phyloP scores from a whole-genome alignment of 495 filamentous ascomycete genomes.

The Penicillium desertorum region DNA sequence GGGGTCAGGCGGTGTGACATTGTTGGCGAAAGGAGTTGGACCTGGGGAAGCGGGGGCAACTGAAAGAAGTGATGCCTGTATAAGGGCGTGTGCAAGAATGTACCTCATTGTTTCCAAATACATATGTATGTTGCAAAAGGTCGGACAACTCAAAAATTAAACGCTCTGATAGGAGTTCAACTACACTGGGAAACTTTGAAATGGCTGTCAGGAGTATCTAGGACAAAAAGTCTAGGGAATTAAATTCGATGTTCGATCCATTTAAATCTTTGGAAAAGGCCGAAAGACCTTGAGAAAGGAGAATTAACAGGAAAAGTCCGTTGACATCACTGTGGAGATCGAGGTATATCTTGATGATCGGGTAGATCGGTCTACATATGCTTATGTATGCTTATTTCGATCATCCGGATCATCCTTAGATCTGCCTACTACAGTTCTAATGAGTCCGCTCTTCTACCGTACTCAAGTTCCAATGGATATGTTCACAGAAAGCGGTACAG shows the following conservation, averaged over 20 bases:
- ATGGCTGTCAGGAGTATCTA: neutral
- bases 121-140: neutral
- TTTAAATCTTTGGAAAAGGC: neutral
- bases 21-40: conserved; percentile 20
- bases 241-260: neutral
- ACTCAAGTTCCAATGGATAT: no score
- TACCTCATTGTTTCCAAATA: conserved; percentile 10
- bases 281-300: neutral
- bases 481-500: no score
- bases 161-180: neutral
- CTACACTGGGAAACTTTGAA: neutral
- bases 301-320: neutral
- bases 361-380: no score
- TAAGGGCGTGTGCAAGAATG: conserved; percentile 1
- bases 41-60: conserved; percentile 19
- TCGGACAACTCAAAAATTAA: neutral
- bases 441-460: no score
- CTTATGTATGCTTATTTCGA: no score
- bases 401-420: no score
- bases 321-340: neutral
- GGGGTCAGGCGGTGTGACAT: conserved; percentile 15
- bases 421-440: no score
- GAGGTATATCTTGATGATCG: no score
- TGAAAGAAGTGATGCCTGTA: conserved; percentile 18
- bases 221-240: neutral